Evolutionary conservation across 805 yeast genomes (phyloP), one percentile per base, ranked within the genome.

Genomic region (Saturnispora galanensis): DNA sequence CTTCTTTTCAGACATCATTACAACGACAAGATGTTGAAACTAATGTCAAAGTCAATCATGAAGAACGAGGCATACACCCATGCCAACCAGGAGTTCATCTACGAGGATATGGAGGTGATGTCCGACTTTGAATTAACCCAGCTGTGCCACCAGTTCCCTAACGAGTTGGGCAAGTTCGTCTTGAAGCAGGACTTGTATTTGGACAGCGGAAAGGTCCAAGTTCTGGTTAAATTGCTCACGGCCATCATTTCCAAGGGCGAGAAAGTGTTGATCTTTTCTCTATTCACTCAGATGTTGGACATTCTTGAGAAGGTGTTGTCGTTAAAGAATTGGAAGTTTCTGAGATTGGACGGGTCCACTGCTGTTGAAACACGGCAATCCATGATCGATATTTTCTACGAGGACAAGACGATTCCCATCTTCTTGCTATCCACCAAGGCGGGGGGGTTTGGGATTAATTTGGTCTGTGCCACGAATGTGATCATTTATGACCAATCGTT

Each of bases 401-500:
- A 84, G 31, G 95, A 88, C 49, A 74, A 75, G 0, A 70, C 77
- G 5, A 85, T 93, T 51, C 90, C 95, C 0, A 82, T 93, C 3
- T 90, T 93, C 56, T 68, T 93, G 41, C 68, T 93, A 37, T 86
- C 96, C 10, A 93, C 99, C 3, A 87, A 86, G 59, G 97, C 98
- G 1, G 99, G 99, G 59, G 99, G 99, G 1, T 93, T 93, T 65
- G 99, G 99, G 47, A 93, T 93, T 64, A 93, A 93, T 58, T 72
- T 93, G 55, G 93, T 95, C 1, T 93, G 95, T 58, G 97, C 99
- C 7, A 90, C 87, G 59, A 78, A 81, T 49, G 98, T 93, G 2
- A 72, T 93, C 43, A 84, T 93, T 30, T 89, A 81, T 58, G 99
- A 93, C 60, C 90, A 88, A 60, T 81, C 94, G 41, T 93, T 93